phyloP scores from a whole-genome alignment of 192 early-diverging fungal genomes.

The Umbelopsis vinacea region DNA sequence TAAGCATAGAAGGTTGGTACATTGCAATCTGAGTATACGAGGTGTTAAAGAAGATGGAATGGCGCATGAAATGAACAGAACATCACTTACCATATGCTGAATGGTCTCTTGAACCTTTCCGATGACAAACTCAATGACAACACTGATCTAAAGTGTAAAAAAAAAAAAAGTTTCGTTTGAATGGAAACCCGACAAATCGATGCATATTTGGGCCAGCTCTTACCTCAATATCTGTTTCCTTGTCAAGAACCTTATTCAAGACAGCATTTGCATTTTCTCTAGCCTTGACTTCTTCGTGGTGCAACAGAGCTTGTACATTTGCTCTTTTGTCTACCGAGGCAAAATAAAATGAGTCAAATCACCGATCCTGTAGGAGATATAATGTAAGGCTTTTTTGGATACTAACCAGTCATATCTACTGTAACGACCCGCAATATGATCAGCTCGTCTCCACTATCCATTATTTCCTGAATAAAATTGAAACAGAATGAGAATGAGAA shows the following conservation, averaged over 20 bases:
- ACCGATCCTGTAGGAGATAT: neutral
- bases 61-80: no score
- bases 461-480: slow-evolving; percentile 34
- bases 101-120: slow-evolving; percentile 60
- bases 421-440: slow-evolving; percentile 35
- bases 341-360: neutral
- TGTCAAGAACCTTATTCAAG: slow-evolving; percentile 40
- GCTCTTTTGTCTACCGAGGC: slow-evolving; percentile 32
- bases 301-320: slow-evolving; percentile 26
- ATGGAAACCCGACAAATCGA: neutral
- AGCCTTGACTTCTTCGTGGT: slow-evolving; percentile 39
- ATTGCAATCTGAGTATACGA: slow-evolving; percentile 47
- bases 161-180: neutral
- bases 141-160: slow-evolving; percentile 45
- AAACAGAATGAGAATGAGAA: neutral
- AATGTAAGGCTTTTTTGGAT: neutral
- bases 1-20: slow-evolving; percentile 68
- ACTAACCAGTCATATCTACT: slow-evolving; percentile 34
- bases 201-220: neutral
- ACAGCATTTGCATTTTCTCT: slow-evolving; percentile 43
- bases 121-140: slow-evolving; percentile 55
- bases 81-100: slow-evolving; percentile 53
- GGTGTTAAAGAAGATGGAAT: neutral
- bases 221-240: slow-evolving; percentile 37
- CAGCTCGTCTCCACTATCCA: slow-evolving; percentile 60